Evolutionary conservation across 768 basidiomycete genomes (phyloP).

Genomic region (Pisolithus marmoratus): DNA sequence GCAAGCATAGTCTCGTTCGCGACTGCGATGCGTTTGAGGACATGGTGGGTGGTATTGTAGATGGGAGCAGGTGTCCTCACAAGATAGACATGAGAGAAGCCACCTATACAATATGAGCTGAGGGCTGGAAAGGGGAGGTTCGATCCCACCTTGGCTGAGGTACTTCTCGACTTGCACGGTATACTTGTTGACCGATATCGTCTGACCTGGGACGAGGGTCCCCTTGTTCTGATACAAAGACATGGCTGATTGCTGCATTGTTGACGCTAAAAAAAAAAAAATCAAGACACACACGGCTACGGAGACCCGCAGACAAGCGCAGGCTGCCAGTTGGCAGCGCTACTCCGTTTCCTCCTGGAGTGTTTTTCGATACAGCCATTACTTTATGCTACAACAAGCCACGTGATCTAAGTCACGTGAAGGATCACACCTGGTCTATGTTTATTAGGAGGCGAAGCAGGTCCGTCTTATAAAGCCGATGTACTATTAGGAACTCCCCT

Average conservation of each 20-base stretch:
- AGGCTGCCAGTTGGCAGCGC: background rate
- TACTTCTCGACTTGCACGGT: slow-evolving; percentile 91
- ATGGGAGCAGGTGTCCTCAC: slow-evolving; percentile 83
- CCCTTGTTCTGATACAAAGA: slow-evolving; percentile 55
- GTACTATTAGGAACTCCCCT: background rate
- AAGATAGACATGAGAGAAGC: slow-evolving; percentile 97
- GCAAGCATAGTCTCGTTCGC: slow-evolving; percentile 83
- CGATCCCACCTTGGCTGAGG: slow-evolving; percentile 78
- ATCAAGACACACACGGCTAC: slow-evolving; percentile 1
- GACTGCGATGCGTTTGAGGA: slow-evolving; percentile 94
- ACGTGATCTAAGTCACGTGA: background rate
- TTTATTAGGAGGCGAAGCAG: no score
- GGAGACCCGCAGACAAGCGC: slow-evolving; percentile 3
- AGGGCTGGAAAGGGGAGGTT: slow-evolving; percentile 5
- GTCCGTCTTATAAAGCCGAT: no score
- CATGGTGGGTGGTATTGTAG: slow-evolving; percentile 90
- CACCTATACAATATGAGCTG: slow-evolving; percentile 50
- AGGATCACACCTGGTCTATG: background rate
- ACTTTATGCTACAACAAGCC: background rate
- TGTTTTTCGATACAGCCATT: no score
- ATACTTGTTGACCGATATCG: slow-evolving; percentile 85
- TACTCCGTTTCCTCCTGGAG: no score
- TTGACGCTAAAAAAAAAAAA: slow-evolving; percentile 5
- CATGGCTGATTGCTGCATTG: slow-evolving; percentile 41
- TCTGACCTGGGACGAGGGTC: slow-evolving; percentile 75